phyloP scores from a whole-genome alignment of 805 yeast species.

The Schizosaccharomyces osmophilus region DNA sequence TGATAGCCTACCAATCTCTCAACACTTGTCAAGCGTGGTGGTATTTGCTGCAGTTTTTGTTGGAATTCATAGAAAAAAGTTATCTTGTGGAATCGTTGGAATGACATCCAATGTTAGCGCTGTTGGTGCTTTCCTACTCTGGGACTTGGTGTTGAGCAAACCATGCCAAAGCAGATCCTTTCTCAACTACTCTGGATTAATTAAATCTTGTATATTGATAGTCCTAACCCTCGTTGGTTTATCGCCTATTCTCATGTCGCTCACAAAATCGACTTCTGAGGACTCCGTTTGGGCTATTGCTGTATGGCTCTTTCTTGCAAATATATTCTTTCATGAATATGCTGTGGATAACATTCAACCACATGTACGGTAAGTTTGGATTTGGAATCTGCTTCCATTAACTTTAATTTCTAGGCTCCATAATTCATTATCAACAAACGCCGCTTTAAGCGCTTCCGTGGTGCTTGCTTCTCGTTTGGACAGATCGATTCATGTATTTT shows the following conservation, averaged over 20 bases:
- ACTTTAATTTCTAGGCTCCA: neutral
- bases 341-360: slow-evolving; percentile 22
- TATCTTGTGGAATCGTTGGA: slow-evolving; percentile 13
- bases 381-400: neutral
- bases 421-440: slow-evolving; percentile 45
- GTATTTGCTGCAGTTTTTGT: slow-evolving; percentile 45
- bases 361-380: slow-evolving; percentile 4
- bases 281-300: slow-evolving; percentile 90
- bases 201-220: slow-evolving; percentile 43
- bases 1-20: slow-evolving; percentile 45
- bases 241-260: slow-evolving; percentile 72
- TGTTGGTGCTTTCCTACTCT: slow-evolving; percentile 11
- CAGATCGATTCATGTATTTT: slow-evolving; percentile 54
- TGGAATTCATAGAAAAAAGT: slow-evolving; percentile 18
- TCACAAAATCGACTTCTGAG: slow-evolving; percentile 69
- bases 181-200: neutral
- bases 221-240: slow-evolving; percentile 47
- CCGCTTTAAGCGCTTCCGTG: slow-evolving; percentile 64
- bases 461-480: slow-evolving; percentile 71
- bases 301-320: slow-evolving; percentile 49
- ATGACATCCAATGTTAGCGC: slow-evolving; percentile 8
- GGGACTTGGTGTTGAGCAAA: slow-evolving; percentile 8
- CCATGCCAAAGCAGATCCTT: slow-evolving; percentile 2
- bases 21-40: slow-evolving; percentile 40
- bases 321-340: slow-evolving; percentile 45